These are phyloP conservation scores for Aphanomyces euteiches DNA, from an alignment of 352 stramenopile genomes.

Conservation along the genomic window DNA sequence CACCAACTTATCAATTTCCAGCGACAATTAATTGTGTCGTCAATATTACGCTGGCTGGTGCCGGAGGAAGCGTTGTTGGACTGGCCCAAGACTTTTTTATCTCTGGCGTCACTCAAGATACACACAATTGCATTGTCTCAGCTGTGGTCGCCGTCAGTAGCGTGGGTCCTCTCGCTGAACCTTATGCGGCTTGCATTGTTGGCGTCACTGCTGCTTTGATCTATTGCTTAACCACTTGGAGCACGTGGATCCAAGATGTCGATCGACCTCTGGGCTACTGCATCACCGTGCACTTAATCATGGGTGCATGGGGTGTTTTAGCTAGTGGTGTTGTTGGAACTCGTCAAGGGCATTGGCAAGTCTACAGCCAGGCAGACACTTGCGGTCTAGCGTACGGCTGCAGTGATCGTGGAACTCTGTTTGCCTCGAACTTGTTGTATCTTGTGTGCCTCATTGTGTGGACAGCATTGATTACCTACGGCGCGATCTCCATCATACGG, in stretches of 20 bases:
- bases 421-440: neutral
- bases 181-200: neutral
- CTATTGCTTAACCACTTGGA: neutral
- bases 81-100: neutral
- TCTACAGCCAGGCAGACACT: neutral
- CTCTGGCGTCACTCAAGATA: neutral
- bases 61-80: slow-evolving; percentile 14
- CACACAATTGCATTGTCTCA: neutral
- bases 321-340: neutral
- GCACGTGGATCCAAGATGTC: neutral
- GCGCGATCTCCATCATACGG: neutral
- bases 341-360: neutral
- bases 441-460: neutral
- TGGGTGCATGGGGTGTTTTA: neutral
- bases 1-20: neutral
- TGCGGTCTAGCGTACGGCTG: neutral
- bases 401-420: slow-evolving; percentile 4
- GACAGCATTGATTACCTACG: neutral
- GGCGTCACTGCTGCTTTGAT: neutral
- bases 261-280: neutral
- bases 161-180: neutral
- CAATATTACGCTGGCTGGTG: neutral
- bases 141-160: slow-evolving; percentile 10
- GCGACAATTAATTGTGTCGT: neutral
- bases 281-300: neutral